phyloP scores from a whole-genome alignment of 768 basidiomycete species.

The Leucosporidium creatinivorum region DNA sequence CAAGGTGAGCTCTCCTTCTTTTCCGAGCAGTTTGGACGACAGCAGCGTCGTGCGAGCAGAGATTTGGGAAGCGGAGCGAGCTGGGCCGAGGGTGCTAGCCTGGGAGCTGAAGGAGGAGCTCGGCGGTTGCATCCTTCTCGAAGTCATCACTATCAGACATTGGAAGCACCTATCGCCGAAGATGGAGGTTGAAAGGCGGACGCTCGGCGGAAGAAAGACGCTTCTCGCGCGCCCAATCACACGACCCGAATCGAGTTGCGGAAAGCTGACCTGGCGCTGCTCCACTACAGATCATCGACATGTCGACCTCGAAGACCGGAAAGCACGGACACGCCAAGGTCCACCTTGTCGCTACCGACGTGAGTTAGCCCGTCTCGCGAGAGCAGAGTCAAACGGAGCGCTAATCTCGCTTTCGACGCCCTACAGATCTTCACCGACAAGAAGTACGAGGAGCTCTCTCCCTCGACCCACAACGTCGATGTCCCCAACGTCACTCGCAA shows the following conservation, averaged over 20 bases:
- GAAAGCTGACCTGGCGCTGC: too few species aligned
- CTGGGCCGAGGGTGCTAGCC: too few species aligned
- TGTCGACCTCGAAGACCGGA: slow-evolving; percentile 99
- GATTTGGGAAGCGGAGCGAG: too few species aligned
- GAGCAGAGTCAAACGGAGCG: background rate
- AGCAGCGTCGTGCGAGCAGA: too few species aligned
- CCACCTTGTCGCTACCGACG: slow-evolving; percentile 92
- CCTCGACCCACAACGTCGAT: slow-evolving; percentile 99
- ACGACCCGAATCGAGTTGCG: background rate
- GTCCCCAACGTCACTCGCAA: slow-evolving; percentile 85
- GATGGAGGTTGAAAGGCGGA: too few species aligned
- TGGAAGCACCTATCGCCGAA: too few species aligned
- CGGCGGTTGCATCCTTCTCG: too few species aligned
- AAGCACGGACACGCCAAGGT: slow-evolving; percentile 99
- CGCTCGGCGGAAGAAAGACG: background rate
- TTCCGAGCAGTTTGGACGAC: too few species aligned
- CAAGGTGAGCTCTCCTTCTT: slow-evolving; percentile 50
- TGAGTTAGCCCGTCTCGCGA: slow-evolving; percentile 46
- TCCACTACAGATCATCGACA: slow-evolving; percentile 64
- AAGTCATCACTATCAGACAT: too few species aligned
- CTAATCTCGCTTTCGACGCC: background rate
- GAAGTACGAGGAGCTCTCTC: slow-evolving; percentile 80
- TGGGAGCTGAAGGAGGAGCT: too few species aligned
- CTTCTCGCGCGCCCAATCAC: background rate
- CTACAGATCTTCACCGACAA: slow-evolving; percentile 93